Percentiles rank a stretch among this genome's conserved stretches.
These are phyloP conservation scores for Scorias spongiosa DNA, from an alignment of 2,329 filamentous ascomycete species.

Conservation along the genomic window DNA sequence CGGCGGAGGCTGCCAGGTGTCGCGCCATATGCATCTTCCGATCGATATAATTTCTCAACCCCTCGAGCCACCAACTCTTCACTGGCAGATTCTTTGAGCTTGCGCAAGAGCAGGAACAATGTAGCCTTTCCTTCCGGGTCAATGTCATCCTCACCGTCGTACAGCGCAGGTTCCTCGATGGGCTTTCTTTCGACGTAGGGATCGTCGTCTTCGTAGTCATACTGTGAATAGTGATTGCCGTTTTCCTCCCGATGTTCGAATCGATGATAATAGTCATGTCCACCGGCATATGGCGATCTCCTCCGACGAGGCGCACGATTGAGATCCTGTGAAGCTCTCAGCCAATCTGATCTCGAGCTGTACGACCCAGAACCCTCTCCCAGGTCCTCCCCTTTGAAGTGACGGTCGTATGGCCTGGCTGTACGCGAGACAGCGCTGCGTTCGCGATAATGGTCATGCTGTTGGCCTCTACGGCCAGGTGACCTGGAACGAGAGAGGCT, in stretches of 20 bases:
- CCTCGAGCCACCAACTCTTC: constrained; percentile 61
- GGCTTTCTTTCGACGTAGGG: background rate
- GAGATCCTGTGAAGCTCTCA: background rate
- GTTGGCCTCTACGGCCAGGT: background rate
- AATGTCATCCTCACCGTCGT: constrained; percentile 11
- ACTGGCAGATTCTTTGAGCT: constrained; percentile 52
- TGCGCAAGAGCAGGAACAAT: constrained; percentile 51
- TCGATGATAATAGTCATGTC: background rate
- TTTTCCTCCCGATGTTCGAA: background rate
- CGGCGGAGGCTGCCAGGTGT: constrained; percentile 59
- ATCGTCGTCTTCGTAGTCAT: background rate
- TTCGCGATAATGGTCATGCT: background rate
- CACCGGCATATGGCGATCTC: background rate
- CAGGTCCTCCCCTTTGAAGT: background rate
- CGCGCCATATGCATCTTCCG: constrained; percentile 40
- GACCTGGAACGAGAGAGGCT: background rate
- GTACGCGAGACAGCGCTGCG: background rate
- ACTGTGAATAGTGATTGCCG: background rate
- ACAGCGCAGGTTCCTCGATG: constrained; percentile 5
- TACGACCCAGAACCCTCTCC: background rate
- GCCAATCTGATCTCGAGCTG: background rate
- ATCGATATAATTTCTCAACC: constrained; percentile 54
- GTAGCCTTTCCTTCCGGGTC: constrained; percentile 7
- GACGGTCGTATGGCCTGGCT: background rate
- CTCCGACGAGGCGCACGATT: background rate